A percentile compares a stretch with the other conserved stretches of the same genome.
Conservation (phyloP, 805 yeast species). For the Hanseniaspora mollemarum region DNA sequence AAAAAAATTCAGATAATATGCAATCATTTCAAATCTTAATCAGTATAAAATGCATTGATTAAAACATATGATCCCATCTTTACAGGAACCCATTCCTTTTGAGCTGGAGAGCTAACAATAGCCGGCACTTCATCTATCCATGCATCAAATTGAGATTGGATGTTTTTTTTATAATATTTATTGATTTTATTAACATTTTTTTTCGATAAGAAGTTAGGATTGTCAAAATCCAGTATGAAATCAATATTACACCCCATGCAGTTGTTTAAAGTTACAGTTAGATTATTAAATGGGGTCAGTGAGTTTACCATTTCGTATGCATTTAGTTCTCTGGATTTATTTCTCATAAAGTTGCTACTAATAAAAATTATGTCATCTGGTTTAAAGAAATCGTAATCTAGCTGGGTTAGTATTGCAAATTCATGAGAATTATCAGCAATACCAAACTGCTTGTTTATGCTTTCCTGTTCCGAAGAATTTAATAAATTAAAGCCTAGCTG, state of each 20-base stretch:
- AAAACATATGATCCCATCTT: not conserved
- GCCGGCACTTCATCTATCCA: not conserved
- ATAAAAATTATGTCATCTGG: not conserved
- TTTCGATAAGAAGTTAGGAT: not conserved
- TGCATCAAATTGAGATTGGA: not conserved
- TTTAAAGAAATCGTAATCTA: not conserved
- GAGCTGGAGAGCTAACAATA: not conserved
- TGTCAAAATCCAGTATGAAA: not conserved
- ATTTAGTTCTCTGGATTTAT: not conserved
- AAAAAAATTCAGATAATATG: not conserved
- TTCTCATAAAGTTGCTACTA: not conserved
- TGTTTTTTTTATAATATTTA: not conserved
- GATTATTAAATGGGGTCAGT: not conserved
- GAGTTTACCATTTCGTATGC: not conserved
- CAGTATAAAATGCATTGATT: not conserved
- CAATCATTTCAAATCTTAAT: not conserved
- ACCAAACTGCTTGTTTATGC: not conserved
- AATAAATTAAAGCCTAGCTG: not conserved
- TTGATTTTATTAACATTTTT: not conserved
- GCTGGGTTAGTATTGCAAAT: not conserved
- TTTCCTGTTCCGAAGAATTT: not conserved
- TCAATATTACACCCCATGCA: not conserved
- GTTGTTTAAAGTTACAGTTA: not conserved
- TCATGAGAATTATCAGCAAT: too few species aligned
- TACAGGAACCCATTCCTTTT: not conserved